phyloP scores from a whole-genome alignment of 2,329 filamentous ascomycete genomes.

The Cercospora nicotianae region DNA sequence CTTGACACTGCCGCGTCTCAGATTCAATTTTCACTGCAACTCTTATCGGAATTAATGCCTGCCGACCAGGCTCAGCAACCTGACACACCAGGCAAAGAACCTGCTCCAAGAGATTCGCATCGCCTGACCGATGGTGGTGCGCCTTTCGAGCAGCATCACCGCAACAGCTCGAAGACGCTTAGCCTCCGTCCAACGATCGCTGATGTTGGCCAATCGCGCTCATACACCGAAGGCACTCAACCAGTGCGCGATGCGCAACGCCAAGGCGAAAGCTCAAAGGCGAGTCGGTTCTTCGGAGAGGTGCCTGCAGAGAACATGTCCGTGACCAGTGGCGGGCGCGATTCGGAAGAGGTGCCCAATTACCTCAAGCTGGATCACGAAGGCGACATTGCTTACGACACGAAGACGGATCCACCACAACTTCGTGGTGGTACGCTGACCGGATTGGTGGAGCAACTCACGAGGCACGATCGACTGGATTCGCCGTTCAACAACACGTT shows the following conservation, averaged over 20 bases:
- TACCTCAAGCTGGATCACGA: constrained; percentile 86
- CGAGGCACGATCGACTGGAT: constrained; percentile 91
- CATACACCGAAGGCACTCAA: constrained; percentile 60
- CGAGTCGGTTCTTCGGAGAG: constrained; percentile 55
- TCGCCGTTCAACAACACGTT: constrained; percentile 97
- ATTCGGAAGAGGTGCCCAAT: constrained; percentile 75
- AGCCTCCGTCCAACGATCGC: constrained; percentile 54
- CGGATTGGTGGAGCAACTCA: constrained; percentile 90
- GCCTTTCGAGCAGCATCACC: constrained; percentile 33
- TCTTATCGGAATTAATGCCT: constrained; percentile 79
- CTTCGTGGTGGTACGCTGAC: constrained; percentile 87
- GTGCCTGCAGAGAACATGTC: constrained; percentile 41
- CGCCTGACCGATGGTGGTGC: constrained; percentile 40
- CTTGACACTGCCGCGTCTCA: constrained; percentile 85
- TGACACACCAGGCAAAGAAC: constrained; percentile 27
- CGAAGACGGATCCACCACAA: constrained; percentile 70
- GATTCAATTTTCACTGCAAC: constrained; percentile 81
- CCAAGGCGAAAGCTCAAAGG: constrained; percentile 48
- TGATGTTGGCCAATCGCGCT: constrained; percentile 61
- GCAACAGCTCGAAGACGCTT: constrained; percentile 36
- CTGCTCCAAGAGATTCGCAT: constrained; percentile 29
- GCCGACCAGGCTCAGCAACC: constrained; percentile 44
- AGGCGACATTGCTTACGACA: constrained; percentile 84
- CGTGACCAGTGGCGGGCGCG: constrained; percentile 42
- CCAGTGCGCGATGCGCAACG: constrained; percentile 25